phyloP scores from a whole-genome alignment of 768 basidiomycete genomes.

The Amanita subjunquillea region DNA sequence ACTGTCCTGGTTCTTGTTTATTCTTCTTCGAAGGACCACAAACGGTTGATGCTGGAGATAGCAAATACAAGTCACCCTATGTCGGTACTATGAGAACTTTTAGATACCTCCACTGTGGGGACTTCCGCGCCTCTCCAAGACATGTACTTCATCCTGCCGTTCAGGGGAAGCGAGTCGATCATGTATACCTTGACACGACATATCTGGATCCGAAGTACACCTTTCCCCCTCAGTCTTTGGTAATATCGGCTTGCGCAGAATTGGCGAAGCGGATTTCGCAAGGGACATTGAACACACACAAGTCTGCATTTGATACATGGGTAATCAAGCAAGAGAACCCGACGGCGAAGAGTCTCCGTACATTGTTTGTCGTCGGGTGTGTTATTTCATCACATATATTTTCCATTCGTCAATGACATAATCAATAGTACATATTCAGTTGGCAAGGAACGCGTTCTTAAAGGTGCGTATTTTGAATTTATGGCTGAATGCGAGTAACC shows the following conservation, averaged over 20 bases:
- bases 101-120: constrained; percentile 93
- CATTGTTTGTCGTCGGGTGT: constrained; percentile 58
- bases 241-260: constrained; percentile 87
- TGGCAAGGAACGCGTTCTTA: constrained; percentile 95
- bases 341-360: constrained; percentile 29
- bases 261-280: constrained; percentile 51
- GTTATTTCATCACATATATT: constrained; percentile 8
- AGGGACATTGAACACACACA: constrained; percentile 24
- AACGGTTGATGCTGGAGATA: constrained; percentile 84
- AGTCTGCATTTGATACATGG: constrained; percentile 42
- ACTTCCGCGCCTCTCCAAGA: constrained; percentile 81
- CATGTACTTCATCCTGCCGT: constrained; percentile 82
- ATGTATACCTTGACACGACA: constrained; percentile 92
- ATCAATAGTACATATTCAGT: constrained; percentile 80
- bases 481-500: neutral
- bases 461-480: constrained; percentile 41
- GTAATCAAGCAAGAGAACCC: constrained; percentile 27
- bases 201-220: constrained; percentile 93
- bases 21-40: constrained; percentile 92
- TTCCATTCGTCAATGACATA: neutral
- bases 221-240: constrained; percentile 92
- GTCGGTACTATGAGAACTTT: constrained; percentile 65
- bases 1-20: constrained; percentile 92
- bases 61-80: constrained; percentile 55
- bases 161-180: constrained; percentile 72